Conservation (phyloP, 2,329 filamentous ascomycete genomes). For the Myriosclerotinia duriaeana region DNA sequence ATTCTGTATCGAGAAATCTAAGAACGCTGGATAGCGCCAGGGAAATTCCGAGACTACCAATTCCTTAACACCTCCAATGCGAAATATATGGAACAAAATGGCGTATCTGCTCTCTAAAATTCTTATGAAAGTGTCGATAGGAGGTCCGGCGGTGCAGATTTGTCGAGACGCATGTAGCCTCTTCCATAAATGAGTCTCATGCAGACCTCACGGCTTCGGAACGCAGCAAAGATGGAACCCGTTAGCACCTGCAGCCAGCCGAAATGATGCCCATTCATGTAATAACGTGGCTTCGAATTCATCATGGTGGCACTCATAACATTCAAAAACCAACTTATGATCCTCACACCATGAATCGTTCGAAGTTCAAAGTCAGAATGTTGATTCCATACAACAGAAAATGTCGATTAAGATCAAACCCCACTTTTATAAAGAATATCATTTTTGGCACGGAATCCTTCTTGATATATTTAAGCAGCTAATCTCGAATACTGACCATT, state of each 20-base stretch:
- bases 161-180: not conserved
- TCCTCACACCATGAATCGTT: not conserved
- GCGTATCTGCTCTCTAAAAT: not conserved
- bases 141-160: not conserved
- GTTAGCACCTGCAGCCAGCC: conserved; percentile 5
- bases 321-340: not conserved
- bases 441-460: conserved; percentile 14
- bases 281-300: not conserved
- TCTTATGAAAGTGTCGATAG: not conserved
- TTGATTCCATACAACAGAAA: conserved; percentile 1
- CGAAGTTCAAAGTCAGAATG: not conserved
- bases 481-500: not conserved
- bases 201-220: conserved; percentile 2
- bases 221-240: not conserved
- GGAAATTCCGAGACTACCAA: not conserved
- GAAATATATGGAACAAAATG: not conserved
- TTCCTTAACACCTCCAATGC: not conserved
- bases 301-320: not conserved
- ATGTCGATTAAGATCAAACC: not conserved
- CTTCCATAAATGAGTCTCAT: not conserved
- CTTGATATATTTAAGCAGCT: conserved; percentile 16
- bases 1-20: not conserved
- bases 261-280: not conserved
- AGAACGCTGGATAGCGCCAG: not conserved
- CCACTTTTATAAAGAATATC: conserved; percentile 12